A percentile compares a stretch with the other conserved stretches of the same genome.
Conservation (phyloP, 2,329 filamentous ascomycete species). For the Rhinocladiella mackenziei region DNA sequence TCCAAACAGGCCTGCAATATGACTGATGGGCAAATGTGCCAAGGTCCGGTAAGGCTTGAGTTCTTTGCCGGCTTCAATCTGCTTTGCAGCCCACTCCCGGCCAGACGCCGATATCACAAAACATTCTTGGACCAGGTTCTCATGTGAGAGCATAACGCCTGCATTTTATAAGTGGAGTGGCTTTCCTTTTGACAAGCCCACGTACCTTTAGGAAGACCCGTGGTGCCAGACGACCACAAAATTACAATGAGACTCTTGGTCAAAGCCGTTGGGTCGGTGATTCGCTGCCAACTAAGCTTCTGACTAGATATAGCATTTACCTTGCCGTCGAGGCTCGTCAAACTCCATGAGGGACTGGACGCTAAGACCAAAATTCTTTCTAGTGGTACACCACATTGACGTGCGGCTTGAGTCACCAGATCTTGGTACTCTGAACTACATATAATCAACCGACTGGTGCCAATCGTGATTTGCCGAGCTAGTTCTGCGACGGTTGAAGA, state of each 20-base stretch:
- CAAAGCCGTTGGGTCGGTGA: conserved; percentile 50
- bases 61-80: conserved; percentile 32
- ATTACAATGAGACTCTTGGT: conserved; percentile 44
- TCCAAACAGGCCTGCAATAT: conserved; percentile 48
- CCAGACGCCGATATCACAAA: conserved; percentile 21
- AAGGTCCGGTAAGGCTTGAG: conserved; percentile 37
- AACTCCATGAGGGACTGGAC: conserved; percentile 39
- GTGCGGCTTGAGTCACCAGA: conserved; percentile 48
- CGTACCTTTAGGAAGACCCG: conserved; percentile 43
- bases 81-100: conserved; percentile 29
- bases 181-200: conserved; percentile 16
- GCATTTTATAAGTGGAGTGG: not conserved
- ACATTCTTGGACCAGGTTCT: conserved; percentile 43
- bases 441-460: conserved; percentile 42
- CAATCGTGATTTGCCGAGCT: conserved; percentile 45
- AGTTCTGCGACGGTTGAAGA: conserved; percentile 51
- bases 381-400: conserved; percentile 41
- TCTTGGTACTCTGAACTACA: conserved; percentile 49
- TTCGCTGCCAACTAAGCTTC: conserved; percentile 50
- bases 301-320: conserved; percentile 36
- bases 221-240: conserved; percentile 48
- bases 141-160: conserved; percentile 42
- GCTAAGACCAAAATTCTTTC: conserved; percentile 51
- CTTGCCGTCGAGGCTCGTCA: conserved; percentile 33
- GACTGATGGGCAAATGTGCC: conserved; percentile 46